A percentile compares a stretch with the other conserved stretches of the same genome.
These are phyloP conservation scores for Aspergillus heteromorphus DNA, from an alignment of 495 filamentous ascomycete species.

Conservation along the genomic window DNA sequence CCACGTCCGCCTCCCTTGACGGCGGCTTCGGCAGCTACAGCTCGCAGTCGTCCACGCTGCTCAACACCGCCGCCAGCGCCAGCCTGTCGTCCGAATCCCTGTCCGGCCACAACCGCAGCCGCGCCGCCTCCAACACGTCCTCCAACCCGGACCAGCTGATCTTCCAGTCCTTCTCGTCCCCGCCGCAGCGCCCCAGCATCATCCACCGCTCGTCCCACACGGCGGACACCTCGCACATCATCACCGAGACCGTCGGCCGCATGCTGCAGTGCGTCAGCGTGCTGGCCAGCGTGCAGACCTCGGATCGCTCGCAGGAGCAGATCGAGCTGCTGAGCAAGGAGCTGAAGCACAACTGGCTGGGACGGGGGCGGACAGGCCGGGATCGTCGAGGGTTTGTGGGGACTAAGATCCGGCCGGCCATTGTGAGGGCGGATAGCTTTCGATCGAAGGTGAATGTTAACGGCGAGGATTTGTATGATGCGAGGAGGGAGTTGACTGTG, in stretches of 20 bases:
- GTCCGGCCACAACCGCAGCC: conserved; percentile 50
- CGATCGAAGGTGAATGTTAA: conserved; percentile 21
- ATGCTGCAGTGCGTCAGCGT: conserved; percentile 97
- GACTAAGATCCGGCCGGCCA: conserved; percentile 46
- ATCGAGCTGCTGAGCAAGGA: conserved; percentile 79
- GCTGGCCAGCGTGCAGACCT: conserved; percentile 66
- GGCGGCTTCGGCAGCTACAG: conserved; percentile 67
- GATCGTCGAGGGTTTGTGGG: conserved; percentile 87
- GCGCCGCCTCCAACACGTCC: conserved; percentile 87
- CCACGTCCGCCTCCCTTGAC: conserved; percentile 67
- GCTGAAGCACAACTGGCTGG: conserved; percentile 94
- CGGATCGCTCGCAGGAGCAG: conserved; percentile 68
- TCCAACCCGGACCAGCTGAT: conserved; percentile 44
- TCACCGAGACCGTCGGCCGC: conserved; percentile 85
- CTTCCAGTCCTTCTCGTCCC: conserved; percentile 52
- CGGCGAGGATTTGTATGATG: conserved; percentile 16
- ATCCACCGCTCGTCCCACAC: conserved; percentile 30
- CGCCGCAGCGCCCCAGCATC: conserved; percentile 37
- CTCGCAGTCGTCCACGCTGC: conserved; percentile 64
- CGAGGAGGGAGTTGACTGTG: conserved; percentile 27
- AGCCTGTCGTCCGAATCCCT: conserved; percentile 46
- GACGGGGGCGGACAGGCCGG: conserved; percentile 80
- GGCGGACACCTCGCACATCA: conserved; percentile 68
- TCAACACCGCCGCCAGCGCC: conserved; percentile 49
- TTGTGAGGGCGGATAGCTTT: too few species aligned